Conservation (phyloP, 768 basidiomycete species). For the Boletus bicolor region DNA sequence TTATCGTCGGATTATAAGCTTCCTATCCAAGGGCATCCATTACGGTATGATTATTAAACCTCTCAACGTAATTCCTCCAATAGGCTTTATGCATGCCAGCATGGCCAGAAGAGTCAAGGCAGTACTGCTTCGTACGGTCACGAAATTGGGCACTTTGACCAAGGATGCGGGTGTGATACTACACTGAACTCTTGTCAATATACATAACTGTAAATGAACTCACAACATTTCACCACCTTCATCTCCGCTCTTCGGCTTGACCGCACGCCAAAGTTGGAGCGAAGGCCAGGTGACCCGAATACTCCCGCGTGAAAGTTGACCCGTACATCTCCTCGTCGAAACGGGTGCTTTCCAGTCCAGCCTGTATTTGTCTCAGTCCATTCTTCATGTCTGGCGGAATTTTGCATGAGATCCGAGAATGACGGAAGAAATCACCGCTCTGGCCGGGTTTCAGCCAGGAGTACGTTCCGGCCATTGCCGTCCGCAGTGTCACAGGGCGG, state of each 20-base stretch:
- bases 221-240: background rate
- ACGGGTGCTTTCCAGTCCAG: background rate
- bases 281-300: background rate
- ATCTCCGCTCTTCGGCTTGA: constrained; percentile 1
- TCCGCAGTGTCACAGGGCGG: too few relatives aligned
- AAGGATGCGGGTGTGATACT: background rate
- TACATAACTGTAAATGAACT: background rate
- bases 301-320: background rate
- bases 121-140: background rate
- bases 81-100: too few relatives aligned
- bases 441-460: background rate
- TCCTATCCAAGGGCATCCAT: too few relatives aligned
- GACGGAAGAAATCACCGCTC: background rate
- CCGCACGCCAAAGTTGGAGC: background rate
- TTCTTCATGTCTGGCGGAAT: background rate
- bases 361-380: background rate
- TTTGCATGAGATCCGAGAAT: background rate
- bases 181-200: background rate
- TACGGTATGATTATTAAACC: too few relatives aligned
- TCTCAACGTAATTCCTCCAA: too few relatives aligned
- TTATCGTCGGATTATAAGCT: too few relatives aligned
- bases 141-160: background rate
- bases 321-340: background rate
- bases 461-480: too few relatives aligned
- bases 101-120: background rate